These are phyloP conservation scores for Paramecium tetraurelia DNA, from an alignment of 73 alveolate species.

Conservation along the genomic window DNA sequence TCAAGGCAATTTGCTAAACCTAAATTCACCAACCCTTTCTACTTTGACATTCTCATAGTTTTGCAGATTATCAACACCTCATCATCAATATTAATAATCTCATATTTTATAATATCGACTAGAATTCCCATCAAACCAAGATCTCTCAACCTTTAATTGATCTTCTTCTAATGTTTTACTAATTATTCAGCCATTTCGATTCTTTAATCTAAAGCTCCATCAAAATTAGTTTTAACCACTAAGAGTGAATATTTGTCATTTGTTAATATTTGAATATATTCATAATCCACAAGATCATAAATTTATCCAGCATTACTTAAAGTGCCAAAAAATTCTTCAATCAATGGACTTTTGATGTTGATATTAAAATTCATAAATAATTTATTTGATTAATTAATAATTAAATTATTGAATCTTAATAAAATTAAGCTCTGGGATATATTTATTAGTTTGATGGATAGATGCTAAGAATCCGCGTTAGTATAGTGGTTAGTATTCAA, in stretches of 20 bases:
- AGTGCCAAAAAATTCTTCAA: background rate
- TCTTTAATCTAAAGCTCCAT: background rate
- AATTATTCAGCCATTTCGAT: background rate
- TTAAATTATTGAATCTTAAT: background rate
- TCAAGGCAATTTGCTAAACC: slow-evolving; percentile 24
- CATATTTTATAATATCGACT: background rate
- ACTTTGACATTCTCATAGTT: background rate
- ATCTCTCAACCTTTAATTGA: background rate
- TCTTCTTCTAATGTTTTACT: background rate
- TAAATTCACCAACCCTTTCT: background rate
- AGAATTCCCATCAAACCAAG: slow-evolving; percentile 23
- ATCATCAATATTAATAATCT: background rate
- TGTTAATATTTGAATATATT: background rate
- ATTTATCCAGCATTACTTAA: background rate
- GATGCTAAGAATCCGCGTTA: slow-evolving; percentile 62
- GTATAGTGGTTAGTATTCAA: slow-evolving; percentile 83
- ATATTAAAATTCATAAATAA: background rate
- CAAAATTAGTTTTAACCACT: background rate
- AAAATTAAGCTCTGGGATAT: background rate
- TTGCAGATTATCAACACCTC: background rate
- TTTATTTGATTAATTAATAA: background rate
- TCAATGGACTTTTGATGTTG: background rate
- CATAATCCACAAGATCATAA: background rate
- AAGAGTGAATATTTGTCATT: background rate
- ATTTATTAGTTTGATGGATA: background rate